Conservation (phyloP, 257 asterid species). For the Forsythia suspensa region DNA sequence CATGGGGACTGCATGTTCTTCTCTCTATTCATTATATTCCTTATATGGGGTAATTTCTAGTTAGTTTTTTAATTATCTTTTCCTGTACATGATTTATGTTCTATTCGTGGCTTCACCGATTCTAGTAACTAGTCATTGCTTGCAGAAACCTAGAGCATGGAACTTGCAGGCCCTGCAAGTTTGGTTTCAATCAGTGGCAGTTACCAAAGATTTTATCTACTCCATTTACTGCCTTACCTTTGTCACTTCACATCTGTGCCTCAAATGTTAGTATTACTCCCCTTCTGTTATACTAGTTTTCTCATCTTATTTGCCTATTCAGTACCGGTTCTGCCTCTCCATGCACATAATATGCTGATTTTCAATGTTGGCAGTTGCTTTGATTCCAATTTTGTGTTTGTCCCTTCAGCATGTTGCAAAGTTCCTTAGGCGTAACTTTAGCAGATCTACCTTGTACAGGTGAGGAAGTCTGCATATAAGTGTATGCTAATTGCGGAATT, state of each 20-base stretch:
- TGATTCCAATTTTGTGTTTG: slow-evolving; percentile 80
- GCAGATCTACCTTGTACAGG: slow-evolving; percentile 86
- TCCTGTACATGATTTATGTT: slow-evolving; percentile 11
- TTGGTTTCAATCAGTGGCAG: slow-evolving; percentile 82
- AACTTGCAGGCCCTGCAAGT: slow-evolving; percentile 80
- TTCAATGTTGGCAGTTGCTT: slow-evolving; percentile 64
- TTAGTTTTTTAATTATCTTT: slow-evolving; percentile 9
- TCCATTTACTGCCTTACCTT: slow-evolving; percentile 80
- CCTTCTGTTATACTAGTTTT: slow-evolving; percentile 1
- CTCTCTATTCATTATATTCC: slow-evolving; percentile 75
- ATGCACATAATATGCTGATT: slow-evolving; percentile 8
- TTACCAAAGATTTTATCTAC: slow-evolving; percentile 82
- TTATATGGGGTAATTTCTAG: slow-evolving; percentile 74
- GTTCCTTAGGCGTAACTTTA: slow-evolving; percentile 82
- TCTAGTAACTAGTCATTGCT: slow-evolving; percentile 19
- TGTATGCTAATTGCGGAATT: not conserved
- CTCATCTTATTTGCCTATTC: slow-evolving; percentile 9
- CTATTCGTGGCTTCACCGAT: slow-evolving; percentile 17
- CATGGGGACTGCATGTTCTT: slow-evolving; percentile 75
- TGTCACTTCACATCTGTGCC: slow-evolving; percentile 72
- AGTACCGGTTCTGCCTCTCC: not conserved
- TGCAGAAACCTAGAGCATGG: slow-evolving; percentile 98
- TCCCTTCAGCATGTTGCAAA: slow-evolving; percentile 78
- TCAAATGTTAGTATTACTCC: slow-evolving; percentile 62
- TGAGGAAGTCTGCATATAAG: slow-evolving; percentile 21